Base-by-base conservation (phyloP, 2,329 filamentous ascomycete species). In the Cercospora janseana region DNA sequence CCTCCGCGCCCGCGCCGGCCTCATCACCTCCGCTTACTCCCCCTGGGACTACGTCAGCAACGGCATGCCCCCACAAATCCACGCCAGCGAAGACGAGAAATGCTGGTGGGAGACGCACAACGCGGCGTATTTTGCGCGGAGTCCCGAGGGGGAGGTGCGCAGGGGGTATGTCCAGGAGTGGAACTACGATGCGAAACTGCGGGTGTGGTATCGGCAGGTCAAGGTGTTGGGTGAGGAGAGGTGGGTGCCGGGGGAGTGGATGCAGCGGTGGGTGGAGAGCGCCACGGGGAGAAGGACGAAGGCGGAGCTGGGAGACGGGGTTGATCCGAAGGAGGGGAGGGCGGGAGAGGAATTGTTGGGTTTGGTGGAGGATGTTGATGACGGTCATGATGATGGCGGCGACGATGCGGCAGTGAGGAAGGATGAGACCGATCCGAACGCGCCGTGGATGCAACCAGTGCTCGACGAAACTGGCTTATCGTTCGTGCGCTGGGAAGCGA, bases 1-100 rank as follows among this genome's bases (percentile, higher is more conserved):
- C 29, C 28, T 32, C 12, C 27, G 28, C 10, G 42, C 29, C 0
- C 29, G 29, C n/a, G 42, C 42, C 2, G 42, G 42, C 4, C 15
- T 45, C 4, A 16, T 45, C 2, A 6, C 28, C 4, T 7, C 47
- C 10, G 18, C 23, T 4, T 50, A 38, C 7, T 37, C 37, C 9
- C 47, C 47, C 2, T 50, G 40, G 29, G 47, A 50, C n/a, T 37
- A 28, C 7, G 47, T 50, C 5, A 43, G 37, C n/a, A 37, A 35
- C 6, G 47, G 47, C 1, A 10, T 20, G 12, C 47, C 38, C 8
- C 38, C 47, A n/a, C 15, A 35, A 6, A 24, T 48, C 4, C 26
- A 40, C 24, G 45, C 20, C 3, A 35, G 38, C 23, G 15, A 29
- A n/a, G 31, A 50, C 26, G 47, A 50, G 29, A 24, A 45, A 13